phyloP scores from a whole-genome alignment of 495 filamentous ascomycete species.

The Chaetomidium leptoderma region DNA sequence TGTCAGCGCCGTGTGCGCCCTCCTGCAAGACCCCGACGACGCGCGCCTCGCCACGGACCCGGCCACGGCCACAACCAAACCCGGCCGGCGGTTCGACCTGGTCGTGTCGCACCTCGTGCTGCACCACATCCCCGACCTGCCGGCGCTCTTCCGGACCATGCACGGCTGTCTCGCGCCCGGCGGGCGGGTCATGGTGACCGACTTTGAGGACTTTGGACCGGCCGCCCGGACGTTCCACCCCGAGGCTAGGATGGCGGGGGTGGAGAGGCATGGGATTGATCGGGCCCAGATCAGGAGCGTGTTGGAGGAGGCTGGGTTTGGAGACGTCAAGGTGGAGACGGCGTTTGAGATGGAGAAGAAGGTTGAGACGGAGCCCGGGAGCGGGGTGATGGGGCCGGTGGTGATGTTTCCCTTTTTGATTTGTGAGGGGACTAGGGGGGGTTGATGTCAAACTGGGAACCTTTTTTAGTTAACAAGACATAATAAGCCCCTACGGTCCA shows the following conservation, averaged over 20 bases:
- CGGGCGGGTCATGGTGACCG: constrained; percentile 47
- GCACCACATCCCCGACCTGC: constrained; percentile 50
- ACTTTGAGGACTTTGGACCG: constrained; percentile 55
- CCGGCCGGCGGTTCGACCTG: constrained; percentile 40
- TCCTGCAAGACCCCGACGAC: constrained; percentile 23
- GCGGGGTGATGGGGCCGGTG: constrained; percentile 20
- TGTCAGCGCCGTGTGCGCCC: constrained; percentile 18
- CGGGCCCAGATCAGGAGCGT: constrained; percentile 35
- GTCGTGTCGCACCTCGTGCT: constrained; percentile 50
- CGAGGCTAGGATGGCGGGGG: constrained; percentile 46
- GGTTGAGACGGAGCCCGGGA: constrained; percentile 40
- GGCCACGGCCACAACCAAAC: not conserved
- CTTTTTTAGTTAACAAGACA: too few species aligned
- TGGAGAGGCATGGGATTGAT: constrained; percentile 51
- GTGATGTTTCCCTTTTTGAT: constrained; percentile 52
- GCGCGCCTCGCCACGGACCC: constrained; percentile 25
- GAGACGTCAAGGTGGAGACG: constrained; percentile 38
- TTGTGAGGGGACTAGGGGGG: constrained; percentile 38
- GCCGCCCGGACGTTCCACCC: constrained; percentile 51
- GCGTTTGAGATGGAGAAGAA: constrained; percentile 46
- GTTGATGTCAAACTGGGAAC: too few species aligned
- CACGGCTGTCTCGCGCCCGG: constrained; percentile 42
- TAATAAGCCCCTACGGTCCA: too few species aligned
- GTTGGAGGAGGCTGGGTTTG: constrained; percentile 46
- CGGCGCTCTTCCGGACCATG: constrained; percentile 38